Conservation (phyloP, 2,329 filamentous ascomycete species). For the Pezicula radicicola region DNA sequence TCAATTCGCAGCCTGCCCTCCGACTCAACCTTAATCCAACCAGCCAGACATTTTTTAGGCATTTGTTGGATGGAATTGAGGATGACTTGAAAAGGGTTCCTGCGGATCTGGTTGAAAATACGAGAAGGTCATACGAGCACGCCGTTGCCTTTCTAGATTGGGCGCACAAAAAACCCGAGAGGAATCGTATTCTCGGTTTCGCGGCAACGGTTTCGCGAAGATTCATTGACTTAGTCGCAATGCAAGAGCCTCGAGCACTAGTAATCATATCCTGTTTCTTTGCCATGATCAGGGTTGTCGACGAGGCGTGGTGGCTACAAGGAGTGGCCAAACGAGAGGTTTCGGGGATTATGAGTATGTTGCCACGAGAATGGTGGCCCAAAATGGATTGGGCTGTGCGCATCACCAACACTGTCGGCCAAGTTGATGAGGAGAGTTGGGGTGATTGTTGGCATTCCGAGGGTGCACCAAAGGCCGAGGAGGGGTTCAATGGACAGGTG, state of each 20-base stretch:
- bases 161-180: constrained; percentile 59
- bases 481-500: constrained; percentile 2
- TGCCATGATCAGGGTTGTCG: constrained; percentile 23
- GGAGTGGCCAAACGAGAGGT: constrained; percentile 65
- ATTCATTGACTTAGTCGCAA: constrained; percentile 57
- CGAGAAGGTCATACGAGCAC: constrained; percentile 57
- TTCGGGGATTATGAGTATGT: constrained; percentile 41
- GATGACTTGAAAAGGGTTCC: constrained; percentile 44
- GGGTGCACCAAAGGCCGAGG: constrained; percentile 2
- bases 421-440: constrained; percentile 25
- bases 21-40: constrained; percentile 54
- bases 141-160: constrained; percentile 65
- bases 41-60: constrained; percentile 56
- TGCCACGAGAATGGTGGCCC: constrained; percentile 26
- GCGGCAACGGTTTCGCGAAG: constrained; percentile 61
- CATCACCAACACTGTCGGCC: constrained; percentile 24
- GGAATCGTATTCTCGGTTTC: constrained; percentile 57
- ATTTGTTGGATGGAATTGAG: constrained; percentile 55
- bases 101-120: constrained; percentile 21
- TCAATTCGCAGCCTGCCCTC: constrained; percentile 61
- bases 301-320: constrained; percentile 61
- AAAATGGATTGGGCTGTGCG: constrained; percentile 29
- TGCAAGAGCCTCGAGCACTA: constrained; percentile 41
- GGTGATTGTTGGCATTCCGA: constrained; percentile 11
- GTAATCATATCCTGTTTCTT: constrained; percentile 28